These are phyloP conservation scores for Xylaria scruposa DNA, from an alignment of 495 filamentous ascomycete genomes.

Conservation along the genomic window DNA sequence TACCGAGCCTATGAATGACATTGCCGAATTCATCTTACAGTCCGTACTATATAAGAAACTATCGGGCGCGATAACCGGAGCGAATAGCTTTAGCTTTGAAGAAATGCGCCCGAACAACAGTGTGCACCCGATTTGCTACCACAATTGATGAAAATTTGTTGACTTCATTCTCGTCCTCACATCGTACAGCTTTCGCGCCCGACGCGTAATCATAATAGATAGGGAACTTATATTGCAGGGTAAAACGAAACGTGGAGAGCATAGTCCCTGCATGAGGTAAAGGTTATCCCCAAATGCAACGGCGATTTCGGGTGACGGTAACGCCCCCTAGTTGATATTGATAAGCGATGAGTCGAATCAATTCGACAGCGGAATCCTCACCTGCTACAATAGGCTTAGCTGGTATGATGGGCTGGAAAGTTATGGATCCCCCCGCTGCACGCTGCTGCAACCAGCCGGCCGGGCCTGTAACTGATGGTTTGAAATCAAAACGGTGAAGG, in stretches of 20 bases:
- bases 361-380: background rate
- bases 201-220: background rate
- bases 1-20: background rate
- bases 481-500: background rate
- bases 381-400: constrained; percentile 22
- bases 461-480: background rate
- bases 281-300: background rate
- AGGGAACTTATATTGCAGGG: background rate
- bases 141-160: background rate
- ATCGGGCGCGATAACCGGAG: background rate
- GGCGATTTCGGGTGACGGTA: background rate
- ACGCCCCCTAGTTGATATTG: background rate
- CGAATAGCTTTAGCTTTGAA: background rate
- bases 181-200: background rate
- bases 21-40: background rate
- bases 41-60: background rate
- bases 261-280: background rate
- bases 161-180: background rate
- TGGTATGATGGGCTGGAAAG: background rate
- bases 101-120: background rate
- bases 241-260: background rate
- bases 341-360: constrained; percentile 11
- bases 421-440: background rate
- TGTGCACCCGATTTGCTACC: background rate
- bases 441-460: background rate